Evolutionary conservation across 2,329 filamentous ascomycete species (phyloP).

Genomic region (Ophiocordyceps polyrhachis-furcata): DNA sequence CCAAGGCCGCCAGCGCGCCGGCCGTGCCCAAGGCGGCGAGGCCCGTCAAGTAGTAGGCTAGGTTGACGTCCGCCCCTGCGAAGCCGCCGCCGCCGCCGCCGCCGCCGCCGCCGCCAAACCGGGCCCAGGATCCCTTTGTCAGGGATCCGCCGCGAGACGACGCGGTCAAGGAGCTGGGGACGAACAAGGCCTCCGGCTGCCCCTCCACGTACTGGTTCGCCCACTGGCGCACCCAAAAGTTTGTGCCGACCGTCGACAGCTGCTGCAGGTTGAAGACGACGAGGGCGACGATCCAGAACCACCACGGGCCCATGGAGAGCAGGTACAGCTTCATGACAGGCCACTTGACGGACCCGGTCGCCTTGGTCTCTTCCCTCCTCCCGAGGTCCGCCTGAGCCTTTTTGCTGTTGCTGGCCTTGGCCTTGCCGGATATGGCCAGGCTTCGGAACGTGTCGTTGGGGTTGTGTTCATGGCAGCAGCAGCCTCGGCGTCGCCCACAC

Average conservation of each 20-base stretch:
- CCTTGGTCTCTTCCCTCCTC: slow-evolving; percentile 64
- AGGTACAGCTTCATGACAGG: slow-evolving; percentile 75
- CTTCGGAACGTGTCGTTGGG: slow-evolving; percentile 27
- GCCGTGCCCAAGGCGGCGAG: slow-evolving; percentile 64
- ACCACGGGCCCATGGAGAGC: slow-evolving; percentile 82
- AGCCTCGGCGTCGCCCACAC: slow-evolving; percentile 42
- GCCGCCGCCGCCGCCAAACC: slow-evolving; percentile 16
- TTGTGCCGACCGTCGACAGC: slow-evolving; percentile 68
- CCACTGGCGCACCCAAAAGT: slow-evolving; percentile 91
- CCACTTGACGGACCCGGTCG: slow-evolving; percentile 74
- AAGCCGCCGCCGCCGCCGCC: slow-evolving; percentile 6
- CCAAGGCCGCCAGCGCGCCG: slow-evolving; percentile 65
- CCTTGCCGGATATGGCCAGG: slow-evolving; percentile 26
- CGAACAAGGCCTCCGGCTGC: slow-evolving; percentile 8
- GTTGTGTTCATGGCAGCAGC: slow-evolving; percentile 33
- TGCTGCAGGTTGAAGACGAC: slow-evolving; percentile 69
- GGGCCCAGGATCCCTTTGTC: slow-evolving; percentile 13
- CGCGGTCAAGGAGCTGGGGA: slow-evolving; percentile 6
- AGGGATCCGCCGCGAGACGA: slow-evolving; percentile 10
- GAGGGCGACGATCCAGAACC: slow-evolving; percentile 71
- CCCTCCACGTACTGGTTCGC: slow-evolving; percentile 63
- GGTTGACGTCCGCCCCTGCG: slow-evolving; percentile 42
- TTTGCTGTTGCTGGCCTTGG: slow-evolving; percentile 27
- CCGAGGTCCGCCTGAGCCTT: slow-evolving; percentile 29
- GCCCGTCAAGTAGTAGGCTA: slow-evolving; percentile 64